A percentile compares a stretch with the other conserved stretches of the same genome.
Conservation (phyloP, 805 yeast species). For the Pichia exigua region DNA sequence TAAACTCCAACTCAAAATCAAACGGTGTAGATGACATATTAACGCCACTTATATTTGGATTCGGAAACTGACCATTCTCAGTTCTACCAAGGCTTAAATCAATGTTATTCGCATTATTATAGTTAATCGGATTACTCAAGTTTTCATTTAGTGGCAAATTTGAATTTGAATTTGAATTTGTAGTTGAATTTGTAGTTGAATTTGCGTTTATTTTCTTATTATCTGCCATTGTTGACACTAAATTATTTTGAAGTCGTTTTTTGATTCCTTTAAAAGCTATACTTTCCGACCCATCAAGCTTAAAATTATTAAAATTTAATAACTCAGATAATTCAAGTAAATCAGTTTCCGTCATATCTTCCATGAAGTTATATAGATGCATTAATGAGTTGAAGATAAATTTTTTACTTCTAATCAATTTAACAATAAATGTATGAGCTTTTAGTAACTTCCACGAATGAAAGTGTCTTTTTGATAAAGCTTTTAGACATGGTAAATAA, state of each 20-base stretch:
- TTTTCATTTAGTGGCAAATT: neutral
- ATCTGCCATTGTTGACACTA: neutral
- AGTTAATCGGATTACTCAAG: neutral
- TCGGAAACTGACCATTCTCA: neutral
- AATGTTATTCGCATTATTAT: neutral
- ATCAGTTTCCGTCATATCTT: constrained; percentile 14
- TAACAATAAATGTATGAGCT: constrained; percentile 39
- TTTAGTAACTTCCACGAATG: constrained; percentile 64
- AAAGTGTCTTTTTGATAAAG: constrained; percentile 49
- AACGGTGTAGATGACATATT: neutral
- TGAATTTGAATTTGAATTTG: neutral
- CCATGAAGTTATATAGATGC: constrained; percentile 14
- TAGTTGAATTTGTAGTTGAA: too few species aligned
- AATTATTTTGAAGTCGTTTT: neutral
- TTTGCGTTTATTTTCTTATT: neutral
- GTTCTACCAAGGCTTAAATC: neutral
- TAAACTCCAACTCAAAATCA: neutral
- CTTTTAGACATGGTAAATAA: constrained; percentile 33
- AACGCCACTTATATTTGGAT: neutral
- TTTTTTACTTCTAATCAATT: constrained; percentile 23
- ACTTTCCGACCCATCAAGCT: neutral
- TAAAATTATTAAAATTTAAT: constrained; percentile 2
- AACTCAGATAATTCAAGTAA: constrained; percentile 11
- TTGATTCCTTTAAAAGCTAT: constrained; percentile 1
- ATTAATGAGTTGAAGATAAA: constrained; percentile 1